These are phyloP conservation scores for Gossypium longicalyx DNA, from an alignment of 345 rosid species.

Conservation along the genomic window DNA sequence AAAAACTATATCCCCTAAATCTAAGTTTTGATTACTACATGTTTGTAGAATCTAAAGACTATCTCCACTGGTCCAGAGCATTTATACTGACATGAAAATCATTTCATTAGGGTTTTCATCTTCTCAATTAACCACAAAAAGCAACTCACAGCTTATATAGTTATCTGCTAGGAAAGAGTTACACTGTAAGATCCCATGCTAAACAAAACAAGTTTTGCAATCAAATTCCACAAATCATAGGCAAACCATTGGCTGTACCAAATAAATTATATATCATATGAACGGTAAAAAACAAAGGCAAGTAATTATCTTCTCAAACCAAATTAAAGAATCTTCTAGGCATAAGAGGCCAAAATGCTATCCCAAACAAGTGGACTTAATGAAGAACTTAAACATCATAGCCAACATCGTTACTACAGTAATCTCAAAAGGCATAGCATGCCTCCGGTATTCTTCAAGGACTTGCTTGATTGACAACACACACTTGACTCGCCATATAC, in stretches of 20 bases:
- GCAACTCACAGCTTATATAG: not conserved
- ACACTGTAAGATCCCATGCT: not conserved
- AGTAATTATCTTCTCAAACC: not conserved
- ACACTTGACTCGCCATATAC: not conserved
- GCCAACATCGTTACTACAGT: not conserved
- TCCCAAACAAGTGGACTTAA: not conserved
- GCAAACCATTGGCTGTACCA: not conserved
- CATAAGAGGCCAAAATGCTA: not conserved
- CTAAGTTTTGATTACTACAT: not conserved
- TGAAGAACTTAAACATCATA: slow-evolving; percentile 1
- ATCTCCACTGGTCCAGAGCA: not conserved
- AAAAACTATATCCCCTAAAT: not conserved
- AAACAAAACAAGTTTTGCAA: slow-evolving; percentile 26
- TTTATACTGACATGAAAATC: not conserved
- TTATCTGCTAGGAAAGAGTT: not conserved
- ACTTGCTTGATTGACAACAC: not conserved
- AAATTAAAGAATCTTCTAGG: not conserved
- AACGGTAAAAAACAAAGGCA: not conserved
- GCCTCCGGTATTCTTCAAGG: not conserved
- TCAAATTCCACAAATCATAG: not conserved
- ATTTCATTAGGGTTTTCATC: not conserved
- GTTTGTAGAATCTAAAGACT: not conserved
- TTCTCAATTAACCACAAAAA: not conserved
- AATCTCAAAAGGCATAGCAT: not conserved
- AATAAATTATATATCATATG: not conserved